Evolutionary conservation across 345 rosid genomes (phyloP).

Genomic region (Carallia brachiata): DNA sequence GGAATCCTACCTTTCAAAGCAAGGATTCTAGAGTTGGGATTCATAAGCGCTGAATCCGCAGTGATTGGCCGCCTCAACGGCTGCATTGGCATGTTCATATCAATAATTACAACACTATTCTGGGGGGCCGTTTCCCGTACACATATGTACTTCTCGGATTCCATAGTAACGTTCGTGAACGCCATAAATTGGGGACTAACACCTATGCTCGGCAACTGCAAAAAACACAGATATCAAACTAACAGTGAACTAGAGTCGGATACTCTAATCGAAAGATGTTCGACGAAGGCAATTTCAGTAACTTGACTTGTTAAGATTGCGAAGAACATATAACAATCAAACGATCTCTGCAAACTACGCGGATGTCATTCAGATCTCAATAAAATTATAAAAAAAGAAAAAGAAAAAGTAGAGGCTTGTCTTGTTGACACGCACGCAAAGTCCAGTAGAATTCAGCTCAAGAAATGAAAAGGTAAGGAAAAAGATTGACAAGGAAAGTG

Average conservation of each 20-base stretch:
- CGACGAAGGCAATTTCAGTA: no score
- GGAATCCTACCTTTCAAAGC: conserved; percentile 61
- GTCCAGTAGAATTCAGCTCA: conserved; percentile 27
- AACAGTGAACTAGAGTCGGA: no score
- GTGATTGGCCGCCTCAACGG: conserved; percentile 82
- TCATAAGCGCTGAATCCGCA: conserved; percentile 85
- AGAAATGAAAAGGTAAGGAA: no score
- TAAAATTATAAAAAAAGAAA: not conserved
- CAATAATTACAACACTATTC: conserved; percentile 74
- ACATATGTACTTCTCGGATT: conserved; percentile 83
- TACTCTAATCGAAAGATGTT: no score
- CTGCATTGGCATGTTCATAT: conserved; percentile 83
- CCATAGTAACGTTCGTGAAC: conserved; percentile 82
- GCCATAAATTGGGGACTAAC: conserved; percentile 73
- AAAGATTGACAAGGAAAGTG: conserved; percentile 61
- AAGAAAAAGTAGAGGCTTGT: conserved; percentile 17
- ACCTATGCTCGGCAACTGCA: conserved; percentile 72
- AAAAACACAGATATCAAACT: not conserved
- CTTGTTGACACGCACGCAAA: conserved; percentile 14
- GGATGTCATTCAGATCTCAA: conserved; percentile 3
- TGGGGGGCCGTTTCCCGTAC: conserved; percentile 84
- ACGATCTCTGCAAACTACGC: no score
- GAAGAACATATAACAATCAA: no score
- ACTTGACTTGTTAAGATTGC: no score
- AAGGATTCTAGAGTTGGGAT: conserved; percentile 83